Evolutionary conservation across 768 basidiomycete genomes (phyloP).

Genomic region (Fistulinella prunicolor): DNA sequence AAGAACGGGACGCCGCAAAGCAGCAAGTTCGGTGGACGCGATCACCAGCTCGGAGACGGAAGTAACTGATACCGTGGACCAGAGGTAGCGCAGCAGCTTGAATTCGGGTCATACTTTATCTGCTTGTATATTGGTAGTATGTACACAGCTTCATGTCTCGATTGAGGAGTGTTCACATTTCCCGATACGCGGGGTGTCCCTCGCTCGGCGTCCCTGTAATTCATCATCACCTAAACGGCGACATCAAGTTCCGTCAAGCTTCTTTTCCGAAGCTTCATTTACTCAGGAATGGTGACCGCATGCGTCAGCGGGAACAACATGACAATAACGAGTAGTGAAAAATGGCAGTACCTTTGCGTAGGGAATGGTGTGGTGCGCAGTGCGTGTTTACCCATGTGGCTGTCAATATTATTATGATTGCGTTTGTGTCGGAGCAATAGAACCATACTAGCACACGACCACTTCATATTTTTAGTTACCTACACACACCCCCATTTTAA

Average conservation of each 20-base stretch:
- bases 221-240: slow-evolving; percentile 26
- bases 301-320: background rate
- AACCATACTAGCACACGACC: background rate
- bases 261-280: slow-evolving; percentile 15
- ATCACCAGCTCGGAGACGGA: background rate
- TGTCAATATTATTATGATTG: too few species aligned
- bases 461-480: slow-evolving; percentile 11
- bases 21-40: slow-evolving; percentile 2
- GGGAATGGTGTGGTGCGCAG: background rate
- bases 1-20: slow-evolving; percentile 9
- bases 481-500: slow-evolving; percentile 6
- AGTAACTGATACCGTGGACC: background rate
- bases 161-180: slow-evolving; percentile 19
- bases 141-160: slow-evolving; percentile 16
- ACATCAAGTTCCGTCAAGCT: slow-evolving; percentile 21
- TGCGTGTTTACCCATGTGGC: slow-evolving; percentile 2
- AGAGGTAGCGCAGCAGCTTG: background rate
- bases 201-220: slow-evolving; percentile 21
- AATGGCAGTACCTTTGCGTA: slow-evolving; percentile 19
- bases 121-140: slow-evolving; percentile 1
- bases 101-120: background rate
- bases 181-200: slow-evolving; percentile 23
- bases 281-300: slow-evolving; percentile 10
- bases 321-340: slow-evolving; percentile 22
- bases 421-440: background rate